Evolutionary conservation across 202 grass and related monocot genomes (phyloP).

Genomic region (Musa balbisiana): DNA sequence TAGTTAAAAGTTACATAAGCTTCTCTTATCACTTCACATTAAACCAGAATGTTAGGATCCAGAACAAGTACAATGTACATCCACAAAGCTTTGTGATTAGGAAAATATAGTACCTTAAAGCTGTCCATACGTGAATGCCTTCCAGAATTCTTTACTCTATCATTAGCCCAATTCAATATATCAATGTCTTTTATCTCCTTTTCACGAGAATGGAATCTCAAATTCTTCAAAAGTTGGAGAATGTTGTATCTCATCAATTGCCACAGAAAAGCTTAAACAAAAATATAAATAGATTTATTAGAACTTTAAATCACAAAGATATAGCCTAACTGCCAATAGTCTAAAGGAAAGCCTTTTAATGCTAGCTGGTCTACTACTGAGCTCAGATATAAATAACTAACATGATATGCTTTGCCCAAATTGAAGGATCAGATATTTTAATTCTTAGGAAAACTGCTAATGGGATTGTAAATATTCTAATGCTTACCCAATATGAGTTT

Average conservation of each 20-base stretch:
- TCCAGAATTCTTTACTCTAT: conserved; percentile 21
- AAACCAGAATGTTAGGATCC: background rate
- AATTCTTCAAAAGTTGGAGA: conserved; percentile 25
- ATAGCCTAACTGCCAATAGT: too few species aligned
- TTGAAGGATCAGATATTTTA: background rate
- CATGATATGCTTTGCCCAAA: background rate
- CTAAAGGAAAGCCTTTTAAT: background rate
- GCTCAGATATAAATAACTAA: background rate
- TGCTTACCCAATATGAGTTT: conserved; percentile 87
- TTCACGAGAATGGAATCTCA: conserved; percentile 25
- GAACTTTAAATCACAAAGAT: background rate
- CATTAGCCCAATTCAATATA: conserved; percentile 28
- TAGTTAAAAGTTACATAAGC: background rate
- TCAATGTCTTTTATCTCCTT: conserved; percentile 27
- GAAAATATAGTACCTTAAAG: conserved; percentile 21
- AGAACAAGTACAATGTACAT: background rate
- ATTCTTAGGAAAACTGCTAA: background rate
- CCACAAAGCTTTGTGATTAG: background rate
- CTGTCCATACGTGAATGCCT: conserved; percentile 13
- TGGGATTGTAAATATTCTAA: background rate
- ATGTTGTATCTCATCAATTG: conserved; percentile 29
- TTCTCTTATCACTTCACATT: background rate
- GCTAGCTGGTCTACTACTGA: background rate
- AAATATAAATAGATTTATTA: background rate
- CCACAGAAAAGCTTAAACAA: conserved; percentile 27